Evolutionary conservation across 2,329 filamentous ascomycete species (phyloP).

Genomic region (Alternaria atra): DNA sequence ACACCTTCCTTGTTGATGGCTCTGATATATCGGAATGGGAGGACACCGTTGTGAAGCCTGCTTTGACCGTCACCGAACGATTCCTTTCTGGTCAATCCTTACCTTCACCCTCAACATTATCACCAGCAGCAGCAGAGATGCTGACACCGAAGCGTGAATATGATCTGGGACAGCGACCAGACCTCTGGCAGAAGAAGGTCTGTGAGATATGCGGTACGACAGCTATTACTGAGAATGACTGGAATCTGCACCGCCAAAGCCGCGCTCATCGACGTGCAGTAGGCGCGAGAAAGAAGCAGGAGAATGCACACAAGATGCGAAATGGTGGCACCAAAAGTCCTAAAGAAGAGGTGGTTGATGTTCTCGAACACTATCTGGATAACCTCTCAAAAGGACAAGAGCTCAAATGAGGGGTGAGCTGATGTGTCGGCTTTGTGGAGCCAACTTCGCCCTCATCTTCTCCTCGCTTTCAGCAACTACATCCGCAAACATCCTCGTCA

Average conservation of each 20-base stretch:
- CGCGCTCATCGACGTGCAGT: conserved; percentile 60
- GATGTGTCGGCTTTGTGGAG: not conserved
- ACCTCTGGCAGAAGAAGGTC: conserved; percentile 61
- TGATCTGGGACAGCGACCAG: conserved; percentile 53
- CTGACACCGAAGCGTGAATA: conserved; percentile 65
- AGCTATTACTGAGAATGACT: conserved; percentile 65
- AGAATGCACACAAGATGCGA: conserved; percentile 16
- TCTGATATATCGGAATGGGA: conserved; percentile 72
- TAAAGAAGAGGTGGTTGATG: conserved; percentile 31
- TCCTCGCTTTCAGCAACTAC: not conserved
- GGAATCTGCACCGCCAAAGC: conserved; percentile 65
- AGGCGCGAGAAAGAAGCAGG: conserved; percentile 38
- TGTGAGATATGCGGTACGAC: conserved; percentile 76
- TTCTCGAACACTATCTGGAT: conserved; percentile 32
- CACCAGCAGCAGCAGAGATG: conserved; percentile 64
- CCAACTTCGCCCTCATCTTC: too few species aligned
- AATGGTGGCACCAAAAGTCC: conserved; percentile 3
- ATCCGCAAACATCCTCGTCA: not conserved
- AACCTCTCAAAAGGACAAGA: conserved; percentile 14
- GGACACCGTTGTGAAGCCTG: conserved; percentile 70
- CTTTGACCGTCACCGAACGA: conserved; percentile 65
- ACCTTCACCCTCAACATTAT: conserved; percentile 64
- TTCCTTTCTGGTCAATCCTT: conserved; percentile 68
- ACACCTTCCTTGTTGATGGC: conserved; percentile 82
- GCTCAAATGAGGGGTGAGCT: not conserved